phyloP scores from a whole-genome alignment of 169 alveolate genomes.

The Besnoitia besnoiti region DNA sequence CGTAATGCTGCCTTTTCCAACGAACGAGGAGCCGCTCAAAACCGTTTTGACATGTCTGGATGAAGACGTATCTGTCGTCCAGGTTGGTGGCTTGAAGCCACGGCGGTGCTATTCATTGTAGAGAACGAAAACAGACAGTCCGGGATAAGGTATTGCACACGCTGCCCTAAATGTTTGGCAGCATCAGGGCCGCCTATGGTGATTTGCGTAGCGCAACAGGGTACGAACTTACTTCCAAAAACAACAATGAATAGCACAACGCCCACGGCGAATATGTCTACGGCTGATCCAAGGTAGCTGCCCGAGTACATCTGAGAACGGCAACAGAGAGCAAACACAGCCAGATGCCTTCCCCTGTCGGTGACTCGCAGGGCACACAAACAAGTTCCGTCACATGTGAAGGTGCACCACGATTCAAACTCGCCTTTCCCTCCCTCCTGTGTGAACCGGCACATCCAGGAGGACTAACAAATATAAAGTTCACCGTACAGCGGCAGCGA shows the following conservation, averaged over 20 bases:
- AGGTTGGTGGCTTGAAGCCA: slow-evolving; percentile 54
- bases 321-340: not conserved
- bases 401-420: too few species aligned
- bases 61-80: slow-evolving; percentile 55
- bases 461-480: too few species aligned
- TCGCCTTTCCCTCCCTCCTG: too few species aligned
- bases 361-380: too few species aligned
- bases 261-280: slow-evolving; percentile 64
- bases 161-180: too few species aligned
- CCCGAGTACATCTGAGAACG: slow-evolving; percentile 50
- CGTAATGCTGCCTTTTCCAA: slow-evolving; percentile 48
- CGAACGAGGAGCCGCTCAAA: slow-evolving; percentile 40
- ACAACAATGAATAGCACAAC: slow-evolving; percentile 60
- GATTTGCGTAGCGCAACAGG: too few species aligned
- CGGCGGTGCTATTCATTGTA: slow-evolving; percentile 50
- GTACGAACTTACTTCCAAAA: slow-evolving; percentile 38
- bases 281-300: slow-evolving; percentile 55
- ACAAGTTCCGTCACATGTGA: too few species aligned
- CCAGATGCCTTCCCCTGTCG: not conserved
- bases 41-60: slow-evolving; percentile 34
- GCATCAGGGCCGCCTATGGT: too few species aligned
- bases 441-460: too few species aligned
- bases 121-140: too few species aligned
- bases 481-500: too few species aligned
- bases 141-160: too few species aligned